Percentiles rank a stretch among this genome's conserved stretches.
phyloP scores from a whole-genome alignment of 441 rosid species.

The Populus hybrid region DNA sequence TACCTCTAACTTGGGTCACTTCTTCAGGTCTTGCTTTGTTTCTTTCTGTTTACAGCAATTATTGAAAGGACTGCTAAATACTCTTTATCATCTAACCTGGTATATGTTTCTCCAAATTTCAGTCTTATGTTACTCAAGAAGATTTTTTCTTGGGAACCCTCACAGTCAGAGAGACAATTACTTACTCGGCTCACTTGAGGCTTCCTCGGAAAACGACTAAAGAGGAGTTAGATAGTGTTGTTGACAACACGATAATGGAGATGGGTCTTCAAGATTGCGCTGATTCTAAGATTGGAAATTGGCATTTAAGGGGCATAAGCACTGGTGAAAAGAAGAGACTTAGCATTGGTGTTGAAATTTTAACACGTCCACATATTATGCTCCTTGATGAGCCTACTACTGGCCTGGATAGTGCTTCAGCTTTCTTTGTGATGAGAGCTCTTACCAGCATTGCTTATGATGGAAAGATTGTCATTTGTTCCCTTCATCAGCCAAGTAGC shows the following conservation, averaged over 20 bases:
- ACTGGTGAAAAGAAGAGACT: too few species aligned
- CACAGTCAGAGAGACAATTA: not conserved
- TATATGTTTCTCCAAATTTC: not conserved
- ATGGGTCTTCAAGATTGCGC: too few species aligned
- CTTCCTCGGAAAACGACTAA: not conserved
- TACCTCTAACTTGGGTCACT: not conserved
- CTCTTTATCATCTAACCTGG: not conserved
- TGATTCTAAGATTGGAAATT: too few species aligned
- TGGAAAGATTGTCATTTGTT: slow-evolving; percentile 65
- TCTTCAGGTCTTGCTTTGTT: not conserved
- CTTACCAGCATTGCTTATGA: slow-evolving; percentile 59
- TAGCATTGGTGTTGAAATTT: too few species aligned
- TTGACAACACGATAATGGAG: slow-evolving; percentile 39
- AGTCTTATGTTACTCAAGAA: slow-evolving; percentile 2
- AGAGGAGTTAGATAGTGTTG: not conserved
- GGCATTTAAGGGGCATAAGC: too few species aligned
- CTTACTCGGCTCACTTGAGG: not conserved
- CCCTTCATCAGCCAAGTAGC: slow-evolving; percentile 80
- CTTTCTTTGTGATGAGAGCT: slow-evolving; percentile 34
- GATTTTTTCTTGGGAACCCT: not conserved
- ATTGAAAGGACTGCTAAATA: not conserved
- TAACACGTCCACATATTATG: too few species aligned
- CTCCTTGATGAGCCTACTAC: too few species aligned
- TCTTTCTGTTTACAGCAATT: not conserved
- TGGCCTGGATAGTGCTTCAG: too few species aligned